Conservation (phyloP, 1,284 basidiomycete species). For the Chondrostereum purpureum region DNA sequence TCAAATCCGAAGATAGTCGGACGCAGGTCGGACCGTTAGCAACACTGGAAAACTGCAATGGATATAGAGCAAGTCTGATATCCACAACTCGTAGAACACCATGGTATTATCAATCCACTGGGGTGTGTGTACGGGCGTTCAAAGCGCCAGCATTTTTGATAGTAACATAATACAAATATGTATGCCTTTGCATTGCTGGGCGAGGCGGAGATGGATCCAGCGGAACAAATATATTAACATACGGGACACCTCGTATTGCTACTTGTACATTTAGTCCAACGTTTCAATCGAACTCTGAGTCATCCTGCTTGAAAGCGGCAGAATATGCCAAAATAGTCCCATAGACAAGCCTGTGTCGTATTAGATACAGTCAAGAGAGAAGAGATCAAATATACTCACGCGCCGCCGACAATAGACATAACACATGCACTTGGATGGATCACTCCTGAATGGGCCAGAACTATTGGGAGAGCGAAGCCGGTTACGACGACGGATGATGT, state of each 20-base stretch:
- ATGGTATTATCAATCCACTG: too few species aligned
- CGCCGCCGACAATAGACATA: slow-evolving; percentile 94
- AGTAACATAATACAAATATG: too few species aligned
- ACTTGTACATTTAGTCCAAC: slow-evolving; percentile 14
- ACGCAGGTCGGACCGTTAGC: too few species aligned
- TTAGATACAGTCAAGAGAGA: slow-evolving; percentile 10
- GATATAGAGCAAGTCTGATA: too few species aligned
- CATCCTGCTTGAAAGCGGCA: slow-evolving; percentile 75
- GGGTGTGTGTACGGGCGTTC: too few species aligned
- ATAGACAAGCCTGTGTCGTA: slow-evolving; percentile 82
- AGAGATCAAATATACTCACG: slow-evolving; percentile 37
- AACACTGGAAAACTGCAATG: too few species aligned
- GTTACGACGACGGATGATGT: slow-evolving; percentile 88
- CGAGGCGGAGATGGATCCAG: too few species aligned
- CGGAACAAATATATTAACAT: too few species aligned
- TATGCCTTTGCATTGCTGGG: too few species aligned
- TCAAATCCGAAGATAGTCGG: too few species aligned
- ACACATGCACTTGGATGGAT: slow-evolving; percentile 82
- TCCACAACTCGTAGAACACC: too few species aligned
- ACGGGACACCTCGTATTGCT: slow-evolving; percentile 12
- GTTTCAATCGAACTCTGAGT: slow-evolving; percentile 65
- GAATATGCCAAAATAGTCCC: slow-evolving; percentile 88
- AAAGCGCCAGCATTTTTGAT: too few species aligned
- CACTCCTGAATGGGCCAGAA: slow-evolving; percentile 88
- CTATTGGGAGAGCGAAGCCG: slow-evolving; percentile 89